These are phyloP conservation scores for Phytopythium vexans DNA, from an alignment of 352 stramenopile genomes.

Conservation along the genomic window DNA sequence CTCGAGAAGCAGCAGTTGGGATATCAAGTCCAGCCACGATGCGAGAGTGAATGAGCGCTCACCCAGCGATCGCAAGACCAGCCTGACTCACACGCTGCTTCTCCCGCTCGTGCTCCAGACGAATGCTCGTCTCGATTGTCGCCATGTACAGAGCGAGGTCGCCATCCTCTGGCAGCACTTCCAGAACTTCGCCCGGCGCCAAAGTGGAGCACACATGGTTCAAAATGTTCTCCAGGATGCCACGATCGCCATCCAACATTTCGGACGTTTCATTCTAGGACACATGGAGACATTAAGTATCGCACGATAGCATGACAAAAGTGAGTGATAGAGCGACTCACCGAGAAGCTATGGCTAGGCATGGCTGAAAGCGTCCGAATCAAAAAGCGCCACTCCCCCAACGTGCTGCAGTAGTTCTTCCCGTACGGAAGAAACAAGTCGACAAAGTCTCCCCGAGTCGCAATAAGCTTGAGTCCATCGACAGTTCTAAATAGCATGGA, in stretches of 20 bases:
- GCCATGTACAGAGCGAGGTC: conserved; percentile 74
- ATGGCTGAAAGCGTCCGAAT: conserved; percentile 60
- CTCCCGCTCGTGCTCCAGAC: conserved; percentile 37
- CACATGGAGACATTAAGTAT: too few relatives aligned
- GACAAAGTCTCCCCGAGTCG: conserved; percentile 37
- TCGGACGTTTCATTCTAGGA: too few relatives aligned
- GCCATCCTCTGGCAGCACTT: conserved; percentile 75
- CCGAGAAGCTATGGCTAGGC: conserved; percentile 30
- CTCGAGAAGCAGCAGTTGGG: conserved; percentile 37
- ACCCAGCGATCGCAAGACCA: conserved; percentile 13
- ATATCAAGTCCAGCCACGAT: not conserved
- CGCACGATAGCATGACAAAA: not conserved
- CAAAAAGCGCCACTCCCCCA: conserved; percentile 76
- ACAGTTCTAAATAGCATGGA: conserved; percentile 19
- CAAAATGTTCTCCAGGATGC: conserved; percentile 62
- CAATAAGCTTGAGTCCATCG: conserved; percentile 69
- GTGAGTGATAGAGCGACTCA: conserved; percentile 11
- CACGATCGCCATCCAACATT: conserved; percentile 20
- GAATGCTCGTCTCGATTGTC: conserved; percentile 64
- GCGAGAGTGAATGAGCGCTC: not conserved
- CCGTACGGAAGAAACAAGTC: conserved; percentile 75
- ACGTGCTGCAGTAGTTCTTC: conserved; percentile 58
- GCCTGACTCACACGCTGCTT: conserved; percentile 20
- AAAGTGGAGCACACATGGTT: conserved; percentile 72
- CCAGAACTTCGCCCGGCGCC: conserved; percentile 65